phyloP scores from a whole-genome alignment of 305 asterid genomes.

The Ilex paraguariensis region DNA sequence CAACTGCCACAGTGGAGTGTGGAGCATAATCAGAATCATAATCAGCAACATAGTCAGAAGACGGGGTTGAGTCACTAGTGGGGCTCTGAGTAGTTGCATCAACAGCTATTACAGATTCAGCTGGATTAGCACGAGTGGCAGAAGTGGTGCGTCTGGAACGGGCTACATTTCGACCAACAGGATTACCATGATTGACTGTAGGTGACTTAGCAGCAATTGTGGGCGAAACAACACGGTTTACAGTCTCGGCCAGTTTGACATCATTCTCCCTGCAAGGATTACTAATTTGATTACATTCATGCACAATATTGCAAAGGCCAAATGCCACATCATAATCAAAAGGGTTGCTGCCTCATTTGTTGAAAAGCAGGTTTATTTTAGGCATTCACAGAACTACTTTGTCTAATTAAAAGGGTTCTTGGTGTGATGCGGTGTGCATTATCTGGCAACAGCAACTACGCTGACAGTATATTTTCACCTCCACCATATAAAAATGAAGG shows the following conservation, averaged over 20 bases:
- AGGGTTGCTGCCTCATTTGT: conserved; percentile 1
- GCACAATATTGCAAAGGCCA: conserved; percentile 3
- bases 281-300: conserved; percentile 14
- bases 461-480: background rate
- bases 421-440: conserved; percentile 4
- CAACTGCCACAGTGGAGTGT: conserved; percentile 26
- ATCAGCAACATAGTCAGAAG: conserved; percentile 39
- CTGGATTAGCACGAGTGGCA: conserved; percentile 15
- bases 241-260: conserved; percentile 61
- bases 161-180: conserved; percentile 17
- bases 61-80: conserved; percentile 31
- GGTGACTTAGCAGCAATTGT: conserved; percentile 8
- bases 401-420: conserved; percentile 1
- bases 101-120: conserved; percentile 27
- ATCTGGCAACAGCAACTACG: conserved; percentile 10
- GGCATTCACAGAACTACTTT: conserved; percentile 2
- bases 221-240: conserved; percentile 35
- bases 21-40: conserved; percentile 64
- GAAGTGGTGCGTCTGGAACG: conserved; percentile 24
- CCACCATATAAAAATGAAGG: background rate
- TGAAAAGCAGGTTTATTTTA: conserved; percentile 8
- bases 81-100: conserved; percentile 40
- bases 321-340: conserved; percentile 4
- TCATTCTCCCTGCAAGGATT: conserved; percentile 49
- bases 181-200: conserved; percentile 19